Conservation (phyloP, 768 basidiomycete species). For the Pulveroboletus ravenelii region DNA sequence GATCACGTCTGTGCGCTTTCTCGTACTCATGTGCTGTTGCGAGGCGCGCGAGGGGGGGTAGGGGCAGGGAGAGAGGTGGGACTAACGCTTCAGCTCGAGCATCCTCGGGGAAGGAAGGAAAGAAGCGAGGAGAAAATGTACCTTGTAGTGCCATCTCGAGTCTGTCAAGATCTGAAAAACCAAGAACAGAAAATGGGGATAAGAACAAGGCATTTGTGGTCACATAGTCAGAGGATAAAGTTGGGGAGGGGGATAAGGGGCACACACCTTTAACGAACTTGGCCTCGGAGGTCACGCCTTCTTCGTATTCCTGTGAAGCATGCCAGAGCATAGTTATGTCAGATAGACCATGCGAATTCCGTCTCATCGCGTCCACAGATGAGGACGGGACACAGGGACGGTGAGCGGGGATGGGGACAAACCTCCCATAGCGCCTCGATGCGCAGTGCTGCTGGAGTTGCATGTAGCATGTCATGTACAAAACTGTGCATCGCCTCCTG, state of each 20-base stretch:
- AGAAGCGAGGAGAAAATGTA: constrained; percentile 9
- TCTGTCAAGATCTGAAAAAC: constrained; percentile 67
- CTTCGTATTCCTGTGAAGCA: constrained; percentile 75
- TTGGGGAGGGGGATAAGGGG: background rate
- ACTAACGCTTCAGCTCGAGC: background rate
- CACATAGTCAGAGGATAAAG: background rate
- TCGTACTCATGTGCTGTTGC: constrained; percentile 70
- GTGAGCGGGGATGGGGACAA: background rate
- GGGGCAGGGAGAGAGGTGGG: background rate
- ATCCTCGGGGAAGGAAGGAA: too few relatives aligned
- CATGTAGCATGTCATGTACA: constrained; percentile 82
- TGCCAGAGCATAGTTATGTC: background rate
- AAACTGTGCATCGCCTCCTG: constrained; percentile 92
- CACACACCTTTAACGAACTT: constrained; percentile 78
- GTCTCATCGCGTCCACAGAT: background rate
- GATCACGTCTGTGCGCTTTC: constrained; percentile 39
- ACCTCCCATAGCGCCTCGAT: constrained; percentile 71
- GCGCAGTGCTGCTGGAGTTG: constrained; percentile 58
- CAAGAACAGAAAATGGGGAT: background rate
- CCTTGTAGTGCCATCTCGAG: constrained; percentile 89
- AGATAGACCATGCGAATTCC: background rate
- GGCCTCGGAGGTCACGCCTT: constrained; percentile 65
- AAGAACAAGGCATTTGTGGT: background rate
- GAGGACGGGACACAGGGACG: background rate
- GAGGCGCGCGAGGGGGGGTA: background rate